These are phyloP conservation scores for Diaporthe humulicola DNA, from an alignment of 2,329 filamentous ascomycete species.

Conservation along the genomic window DNA sequence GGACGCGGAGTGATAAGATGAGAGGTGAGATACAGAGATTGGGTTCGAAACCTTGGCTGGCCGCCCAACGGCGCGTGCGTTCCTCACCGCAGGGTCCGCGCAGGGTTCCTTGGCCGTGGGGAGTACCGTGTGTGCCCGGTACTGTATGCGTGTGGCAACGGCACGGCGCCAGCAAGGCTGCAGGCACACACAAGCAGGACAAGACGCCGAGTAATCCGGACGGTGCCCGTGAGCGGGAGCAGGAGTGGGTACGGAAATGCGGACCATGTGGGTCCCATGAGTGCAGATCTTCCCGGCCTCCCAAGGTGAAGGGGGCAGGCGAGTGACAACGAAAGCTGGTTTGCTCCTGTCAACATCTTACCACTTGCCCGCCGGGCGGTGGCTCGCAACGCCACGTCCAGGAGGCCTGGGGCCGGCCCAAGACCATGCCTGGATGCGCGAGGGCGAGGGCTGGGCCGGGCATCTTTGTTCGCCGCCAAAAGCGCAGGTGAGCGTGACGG, in stretches of 20 bases:
- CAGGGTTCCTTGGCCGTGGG: conserved; percentile 14
- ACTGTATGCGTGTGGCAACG: conserved; percentile 2
- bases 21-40: conserved; percentile 32
- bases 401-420: not conserved
- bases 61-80: conserved; percentile 23
- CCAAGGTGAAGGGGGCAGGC: conserved; percentile 22
- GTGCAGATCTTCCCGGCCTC: conserved; percentile 35
- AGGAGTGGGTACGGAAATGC: conserved; percentile 18
- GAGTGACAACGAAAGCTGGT: not conserved
- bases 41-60: conserved; percentile 21
- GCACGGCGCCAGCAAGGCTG: conserved; percentile 31
- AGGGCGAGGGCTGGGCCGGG: not conserved
- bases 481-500: not conserved
- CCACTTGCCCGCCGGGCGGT: conserved; percentile 11
- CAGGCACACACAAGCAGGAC: not conserved
- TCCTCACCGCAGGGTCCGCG: conserved; percentile 26
- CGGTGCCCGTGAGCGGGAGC: conserved; percentile 36
- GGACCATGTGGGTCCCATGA: conserved; percentile 33
- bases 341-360: conserved; percentile 13
- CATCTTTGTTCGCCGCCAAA: not conserved
- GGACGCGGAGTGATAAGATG: conserved; percentile 40
- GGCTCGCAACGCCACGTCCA: not conserved
- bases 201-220: conserved; percentile 33
- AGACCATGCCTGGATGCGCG: not conserved
- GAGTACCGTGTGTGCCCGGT: conserved; percentile 17